phyloP scores from a whole-genome alignment of 345 rosid species.

The Litchi chinensis region DNA sequence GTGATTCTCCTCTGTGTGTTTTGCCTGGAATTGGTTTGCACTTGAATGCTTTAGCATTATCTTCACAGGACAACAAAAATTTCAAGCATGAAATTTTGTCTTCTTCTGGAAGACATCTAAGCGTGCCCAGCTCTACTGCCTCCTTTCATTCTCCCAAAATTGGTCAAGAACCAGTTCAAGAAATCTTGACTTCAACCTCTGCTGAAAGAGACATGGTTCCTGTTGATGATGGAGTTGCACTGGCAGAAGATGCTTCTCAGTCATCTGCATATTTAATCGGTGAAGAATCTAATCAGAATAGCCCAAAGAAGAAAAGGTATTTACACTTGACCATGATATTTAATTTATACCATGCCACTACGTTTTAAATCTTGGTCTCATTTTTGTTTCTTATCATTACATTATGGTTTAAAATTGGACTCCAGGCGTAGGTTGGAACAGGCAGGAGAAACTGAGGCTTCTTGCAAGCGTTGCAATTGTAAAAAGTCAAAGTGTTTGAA shows the following conservation, averaged over 20 bases:
- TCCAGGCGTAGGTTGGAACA: constrained; percentile 68
- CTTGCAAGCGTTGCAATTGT: constrained; percentile 96
- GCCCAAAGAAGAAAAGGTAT: constrained; percentile 88
- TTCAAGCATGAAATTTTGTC: constrained; percentile 44
- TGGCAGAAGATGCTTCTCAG: constrained; percentile 54
- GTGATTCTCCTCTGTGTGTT: constrained; percentile 52
- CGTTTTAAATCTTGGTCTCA: background rate
- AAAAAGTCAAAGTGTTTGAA: constrained; percentile 95
- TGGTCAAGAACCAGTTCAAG: constrained; percentile 41
- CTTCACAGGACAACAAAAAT: constrained; percentile 43
- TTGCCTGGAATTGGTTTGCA: constrained; percentile 96
- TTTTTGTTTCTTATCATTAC: background rate
- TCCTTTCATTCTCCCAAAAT: constrained; percentile 39
- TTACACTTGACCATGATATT: constrained; percentile 7
- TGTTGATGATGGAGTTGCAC: constrained; percentile 36
- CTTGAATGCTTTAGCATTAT: constrained; percentile 73
- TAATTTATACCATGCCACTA: background rate
- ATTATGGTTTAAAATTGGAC: constrained; percentile 16
- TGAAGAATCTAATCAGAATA: constrained; percentile 65
- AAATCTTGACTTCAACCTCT: constrained; percentile 42
- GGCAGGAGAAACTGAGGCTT: constrained; percentile 58
- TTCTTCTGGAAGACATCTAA: constrained; percentile 46
- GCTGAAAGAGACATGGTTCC: constrained; percentile 43
- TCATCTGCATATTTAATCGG: constrained; percentile 37
- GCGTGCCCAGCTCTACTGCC: constrained; percentile 40